Evolutionary conservation across 2,329 filamentous ascomycete species (phyloP).

Genomic region (Pestalotiopsis sp.): DNA sequence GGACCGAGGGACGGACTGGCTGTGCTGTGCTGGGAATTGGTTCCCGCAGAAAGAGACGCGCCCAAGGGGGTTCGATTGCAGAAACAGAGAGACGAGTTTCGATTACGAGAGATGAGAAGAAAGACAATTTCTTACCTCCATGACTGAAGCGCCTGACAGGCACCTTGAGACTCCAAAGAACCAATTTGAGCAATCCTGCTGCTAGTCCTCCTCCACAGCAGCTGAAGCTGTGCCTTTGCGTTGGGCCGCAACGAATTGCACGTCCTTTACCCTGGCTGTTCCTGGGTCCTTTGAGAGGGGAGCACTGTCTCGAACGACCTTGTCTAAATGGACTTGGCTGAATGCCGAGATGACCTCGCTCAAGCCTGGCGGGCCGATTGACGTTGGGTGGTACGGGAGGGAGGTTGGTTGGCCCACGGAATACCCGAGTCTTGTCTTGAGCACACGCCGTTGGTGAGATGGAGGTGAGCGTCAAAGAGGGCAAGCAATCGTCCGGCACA

Average conservation of each 20-base stretch:
- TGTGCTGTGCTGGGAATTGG: not conserved
- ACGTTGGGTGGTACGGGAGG: not conserved
- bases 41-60: not conserved
- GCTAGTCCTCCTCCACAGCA: not conserved
- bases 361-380: not conserved
- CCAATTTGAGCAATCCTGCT: not conserved
- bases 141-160: constrained; percentile 5
- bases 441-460: not conserved
- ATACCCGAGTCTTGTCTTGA: not conserved
- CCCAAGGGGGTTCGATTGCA: constrained; percentile 3
- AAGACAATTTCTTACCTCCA: constrained; percentile 30
- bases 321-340: not conserved
- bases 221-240: not conserved
- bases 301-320: not conserved
- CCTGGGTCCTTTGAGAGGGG: not conserved
- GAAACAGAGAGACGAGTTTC: not conserved
- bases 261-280: not conserved
- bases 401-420: not conserved
- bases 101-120: constrained; percentile 12
- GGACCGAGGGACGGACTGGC: not conserved
- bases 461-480: not conserved
- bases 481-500: not conserved
- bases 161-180: not conserved
- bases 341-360: not conserved
- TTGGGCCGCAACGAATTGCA: not conserved